Conservation (phyloP, 2,329 filamentous ascomycete species). For the Pochonia chlamydosporia region DNA sequence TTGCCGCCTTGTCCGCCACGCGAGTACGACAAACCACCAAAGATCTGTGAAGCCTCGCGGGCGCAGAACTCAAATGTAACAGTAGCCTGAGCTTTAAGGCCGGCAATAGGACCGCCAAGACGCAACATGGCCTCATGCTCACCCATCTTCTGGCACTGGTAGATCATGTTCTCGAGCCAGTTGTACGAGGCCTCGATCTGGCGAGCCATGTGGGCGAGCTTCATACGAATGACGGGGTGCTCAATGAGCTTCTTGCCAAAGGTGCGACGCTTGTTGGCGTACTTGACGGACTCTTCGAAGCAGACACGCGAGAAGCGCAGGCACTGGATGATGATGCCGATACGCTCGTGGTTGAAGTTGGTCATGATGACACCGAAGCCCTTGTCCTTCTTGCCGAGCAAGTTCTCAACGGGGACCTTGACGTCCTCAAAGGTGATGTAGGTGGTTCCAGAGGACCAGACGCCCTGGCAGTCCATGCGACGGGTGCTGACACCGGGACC, state of each 20-base stretch:
- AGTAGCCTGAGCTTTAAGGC: constrained; percentile 89
- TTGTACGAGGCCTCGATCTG: constrained; percentile 96
- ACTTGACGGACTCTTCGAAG: constrained; percentile 94
- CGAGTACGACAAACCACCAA: constrained; percentile 87
- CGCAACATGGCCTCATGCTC: constrained; percentile 95
- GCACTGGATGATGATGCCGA: constrained; percentile 97
- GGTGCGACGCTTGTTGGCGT: constrained; percentile 92
- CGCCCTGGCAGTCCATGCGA: constrained; percentile 97
- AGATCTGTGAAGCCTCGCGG: constrained; percentile 93
- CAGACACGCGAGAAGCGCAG: constrained; percentile 93
- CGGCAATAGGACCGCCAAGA: constrained; percentile 88
- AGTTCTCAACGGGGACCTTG: constrained; percentile 98
- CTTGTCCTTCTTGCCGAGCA: constrained; percentile 96
- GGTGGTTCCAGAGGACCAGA: constrained; percentile 91
- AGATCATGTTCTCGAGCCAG: constrained; percentile 95
- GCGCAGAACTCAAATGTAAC: constrained; percentile 97
- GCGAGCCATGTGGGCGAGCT: constrained; percentile 95
- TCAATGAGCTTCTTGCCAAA: constrained; percentile 97
- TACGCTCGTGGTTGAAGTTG: constrained; percentile 99
- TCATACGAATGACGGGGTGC: constrained; percentile 94
- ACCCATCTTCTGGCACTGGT: constrained; percentile 87
- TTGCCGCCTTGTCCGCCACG: constrained; percentile 92
- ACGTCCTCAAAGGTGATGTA: constrained; percentile 99
- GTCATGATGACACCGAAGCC: constrained; percentile 99
- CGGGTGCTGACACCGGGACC: constrained; percentile 83